Conservation (phyloP, 352 stramenopile species). For the Saprolegnia parasitica region DNA sequence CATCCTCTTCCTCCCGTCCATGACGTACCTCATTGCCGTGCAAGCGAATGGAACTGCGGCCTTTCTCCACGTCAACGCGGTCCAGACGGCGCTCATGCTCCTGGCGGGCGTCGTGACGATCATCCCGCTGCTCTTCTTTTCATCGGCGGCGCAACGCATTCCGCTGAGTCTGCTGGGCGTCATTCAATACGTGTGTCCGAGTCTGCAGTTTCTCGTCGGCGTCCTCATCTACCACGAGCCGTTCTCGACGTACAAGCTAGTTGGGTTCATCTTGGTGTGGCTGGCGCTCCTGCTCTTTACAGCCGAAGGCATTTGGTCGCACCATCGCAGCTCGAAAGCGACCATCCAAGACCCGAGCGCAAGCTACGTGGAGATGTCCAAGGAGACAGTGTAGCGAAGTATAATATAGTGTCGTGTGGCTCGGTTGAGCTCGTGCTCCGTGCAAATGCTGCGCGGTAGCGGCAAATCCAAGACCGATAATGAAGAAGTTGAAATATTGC, state of each 20-base stretch:
- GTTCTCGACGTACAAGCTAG: constrained; percentile 2
- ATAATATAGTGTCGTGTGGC: too few species aligned
- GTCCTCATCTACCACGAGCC: constrained; percentile 4
- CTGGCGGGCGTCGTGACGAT: constrained; percentile 8
- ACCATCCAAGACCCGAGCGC: background rate
- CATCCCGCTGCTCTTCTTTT: background rate
- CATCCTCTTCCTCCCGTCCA: background rate
- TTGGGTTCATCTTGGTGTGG: constrained; percentile 2
- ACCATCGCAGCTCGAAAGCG: background rate
- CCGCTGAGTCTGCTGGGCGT: constrained; percentile 8
- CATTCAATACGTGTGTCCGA: background rate
- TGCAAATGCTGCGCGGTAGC: too few species aligned
- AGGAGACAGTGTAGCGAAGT: background rate
- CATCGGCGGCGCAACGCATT: background rate
- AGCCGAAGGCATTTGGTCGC: background rate
- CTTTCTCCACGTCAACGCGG: background rate
- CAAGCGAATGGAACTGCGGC: background rate
- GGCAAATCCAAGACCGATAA: too few species aligned
- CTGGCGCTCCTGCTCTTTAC: background rate
- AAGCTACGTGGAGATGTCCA: background rate
- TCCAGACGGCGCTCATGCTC: background rate
- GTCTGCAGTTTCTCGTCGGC: background rate
- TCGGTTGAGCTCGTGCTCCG: too few species aligned
- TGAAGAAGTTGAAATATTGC: too few species aligned
- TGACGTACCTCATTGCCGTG: background rate